Base-by-base conservation (phyloP, 2,329 filamentous ascomycete genomes). In the Ramularia endophylla region DNA sequence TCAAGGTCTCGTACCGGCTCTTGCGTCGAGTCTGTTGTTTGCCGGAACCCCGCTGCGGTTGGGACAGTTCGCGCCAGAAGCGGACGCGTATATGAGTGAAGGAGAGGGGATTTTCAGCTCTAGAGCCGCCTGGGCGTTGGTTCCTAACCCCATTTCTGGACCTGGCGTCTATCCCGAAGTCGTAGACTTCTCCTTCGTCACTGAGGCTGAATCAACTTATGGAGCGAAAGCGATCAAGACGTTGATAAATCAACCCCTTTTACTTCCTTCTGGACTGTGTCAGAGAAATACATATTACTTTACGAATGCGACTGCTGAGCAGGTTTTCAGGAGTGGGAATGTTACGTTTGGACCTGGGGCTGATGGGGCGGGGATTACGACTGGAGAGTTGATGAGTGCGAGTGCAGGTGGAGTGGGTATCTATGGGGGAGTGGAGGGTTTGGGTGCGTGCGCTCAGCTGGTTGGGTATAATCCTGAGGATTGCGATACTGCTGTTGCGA, bases 261-360 rank as follows among this genome's bases (percentile, higher is more conserved):
- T 47, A 17, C 27, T 46, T 15, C 46, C 46, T 5, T 48, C 32
- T 18, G 46, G 41, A 2, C 20, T 46, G 38, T 56, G 53, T 25
- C 52, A 54, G 38, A 32, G 50, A 12, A 54, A 53, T 28, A 44
- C 48, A n/a, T 53, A 50, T 31, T 56, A 54, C 42, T 54, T 53
- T 36, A 53, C 36, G 33, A 54, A 54, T 20, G 52, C 48, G 0
- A 54, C 53, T 1, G 50, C 50, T 17, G 22, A 36, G 17, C 48
- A 51, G 28, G 36, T 40, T 3, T 39, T 50, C 30, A 35, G 34
- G 17, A 38, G 46, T 20, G 53, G 52, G 12, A 45, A 54, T 28
- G 52, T 56, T 15, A 56, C 52, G 1, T 30, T 55, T 1, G 53
- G 52, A 7, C 48, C 52, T 1, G 53, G 41, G 2, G 48, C 47